Conservation (phyloP, 2,329 filamentous ascomycete species). For the Passalora sequoiae region DNA sequence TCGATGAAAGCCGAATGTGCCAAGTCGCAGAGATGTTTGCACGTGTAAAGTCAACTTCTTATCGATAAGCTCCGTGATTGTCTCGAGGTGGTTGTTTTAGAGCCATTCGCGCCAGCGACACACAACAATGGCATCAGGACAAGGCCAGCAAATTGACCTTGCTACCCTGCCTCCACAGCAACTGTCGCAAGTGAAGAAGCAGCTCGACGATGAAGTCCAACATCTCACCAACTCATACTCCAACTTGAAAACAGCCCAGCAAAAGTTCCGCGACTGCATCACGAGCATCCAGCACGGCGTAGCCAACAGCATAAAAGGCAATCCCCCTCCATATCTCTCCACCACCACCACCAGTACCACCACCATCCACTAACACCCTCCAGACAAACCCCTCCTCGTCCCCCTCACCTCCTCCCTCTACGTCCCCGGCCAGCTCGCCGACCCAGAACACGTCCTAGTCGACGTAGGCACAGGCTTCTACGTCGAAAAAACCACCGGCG, state of each 20-base stretch:
- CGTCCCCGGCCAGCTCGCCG: slow-evolving; percentile 74
- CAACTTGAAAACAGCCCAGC: slow-evolving; percentile 82
- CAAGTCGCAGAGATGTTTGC: too few relatives aligned
- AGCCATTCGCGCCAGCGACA: too few relatives aligned
- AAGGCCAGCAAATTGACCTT: slow-evolving; percentile 52
- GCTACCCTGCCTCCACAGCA: slow-evolving; percentile 76
- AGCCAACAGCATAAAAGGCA: slow-evolving; percentile 36
- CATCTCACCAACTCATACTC: slow-evolving; percentile 87
- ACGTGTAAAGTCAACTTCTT: too few relatives aligned
- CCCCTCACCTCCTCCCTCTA: slow-evolving; percentile 93
- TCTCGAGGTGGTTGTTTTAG: too few relatives aligned
- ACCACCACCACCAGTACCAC: too few relatives aligned
- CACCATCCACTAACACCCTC: too few relatives aligned
- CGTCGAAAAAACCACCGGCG: slow-evolving; percentile 71
- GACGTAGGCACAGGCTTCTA: slow-evolving; percentile 93
- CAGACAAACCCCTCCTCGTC: slow-evolving; percentile 68
- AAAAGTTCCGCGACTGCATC: slow-evolving; percentile 87
- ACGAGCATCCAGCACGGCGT: slow-evolving; percentile 58
- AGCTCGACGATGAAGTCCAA: slow-evolving; percentile 92
- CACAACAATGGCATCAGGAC: slow-evolving; percentile 7
- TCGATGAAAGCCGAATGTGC: too few relatives aligned
- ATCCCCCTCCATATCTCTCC: slow-evolving; percentile 29
- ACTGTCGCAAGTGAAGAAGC: slow-evolving; percentile 86
- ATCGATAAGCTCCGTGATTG: slow-evolving; percentile 2
- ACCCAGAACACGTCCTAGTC: slow-evolving; percentile 73